Base-by-base conservation (phyloP, 495 filamentous ascomycete genomes). In the Daldinia decipiens region DNA sequence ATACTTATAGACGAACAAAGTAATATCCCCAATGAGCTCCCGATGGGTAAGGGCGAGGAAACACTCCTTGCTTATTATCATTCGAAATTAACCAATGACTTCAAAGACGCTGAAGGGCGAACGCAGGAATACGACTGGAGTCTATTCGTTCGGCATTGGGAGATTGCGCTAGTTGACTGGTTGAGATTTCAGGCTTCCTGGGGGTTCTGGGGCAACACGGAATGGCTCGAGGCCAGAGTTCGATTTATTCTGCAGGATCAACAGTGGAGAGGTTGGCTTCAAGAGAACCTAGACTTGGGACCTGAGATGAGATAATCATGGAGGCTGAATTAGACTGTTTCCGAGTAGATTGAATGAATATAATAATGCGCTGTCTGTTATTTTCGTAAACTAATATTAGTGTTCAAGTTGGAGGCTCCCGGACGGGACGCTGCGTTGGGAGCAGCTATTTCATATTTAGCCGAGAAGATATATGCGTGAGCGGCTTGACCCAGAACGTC, bases 141-240 rank as follows among this genome's bases (percentile, higher is more conserved):
- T 26, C 73, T 70, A 5, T 77, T 85, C 52, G 63, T 79, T 11
- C 62, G 73, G 39, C 80, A 85, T 64, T 83, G 79, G 77, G 82
- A 85, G 63, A 80, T 76, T 31, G 83, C 82, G 4, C 60, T 84
- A 17, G 82, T 84, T 1, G 82, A 84, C 62, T 84, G 83, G 83
- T 67, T 82, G 43, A 56, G 83, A 40, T 85, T 84, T 52, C 78
- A 84, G 63, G 80, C 80, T 0, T 82, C 81, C 1, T 84, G 82
- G 83, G 82, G 83, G 1, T 79, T 79, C 62, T 84, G 83, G 83
- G 83, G 83, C 4, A 82, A 83, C 55, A 78, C 78, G 1, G 70
- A 75, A 29, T 84, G 81, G 82, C 77, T 82, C 31, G 79, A 47
- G 50, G 79, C 77, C 11, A 69, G 74, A 59, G 74, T 73, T 29